A percentile compares a stretch with the other conserved stretches of the same genome.
Conservation (phyloP, 192 early-diverging fungal species). For the Spinellus fusiger region DNA sequence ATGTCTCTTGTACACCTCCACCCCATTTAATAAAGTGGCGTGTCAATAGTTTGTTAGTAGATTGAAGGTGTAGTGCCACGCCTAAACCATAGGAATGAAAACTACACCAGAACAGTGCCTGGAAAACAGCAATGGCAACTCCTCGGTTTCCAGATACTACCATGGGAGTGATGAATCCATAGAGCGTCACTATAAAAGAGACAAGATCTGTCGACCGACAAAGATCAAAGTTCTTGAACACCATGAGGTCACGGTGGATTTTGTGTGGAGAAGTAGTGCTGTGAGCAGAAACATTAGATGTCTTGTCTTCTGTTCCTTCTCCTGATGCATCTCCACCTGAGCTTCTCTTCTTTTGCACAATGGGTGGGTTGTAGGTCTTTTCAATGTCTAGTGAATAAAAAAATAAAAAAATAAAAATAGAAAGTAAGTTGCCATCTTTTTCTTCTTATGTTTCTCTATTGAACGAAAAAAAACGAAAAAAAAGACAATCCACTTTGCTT, state of each 20-base stretch:
- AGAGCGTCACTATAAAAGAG: constrained; percentile 65
- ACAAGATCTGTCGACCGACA: constrained; percentile 82
- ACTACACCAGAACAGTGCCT: constrained; percentile 84
- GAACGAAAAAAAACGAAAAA: too few relatives aligned
- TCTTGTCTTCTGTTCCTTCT: too few relatives aligned
- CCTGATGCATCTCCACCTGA: too few relatives aligned
- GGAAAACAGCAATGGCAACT: constrained; percentile 46
- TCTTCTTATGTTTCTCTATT: too few relatives aligned
- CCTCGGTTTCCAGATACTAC: constrained; percentile 36
- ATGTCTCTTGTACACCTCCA: constrained; percentile 81
- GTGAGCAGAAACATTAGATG: too few relatives aligned
- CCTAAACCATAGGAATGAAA: constrained; percentile 82
- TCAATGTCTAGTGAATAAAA: constrained; percentile 42
- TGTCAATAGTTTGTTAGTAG: constrained; percentile 74
- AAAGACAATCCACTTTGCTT: too few relatives aligned
- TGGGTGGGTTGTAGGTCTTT: constrained; percentile 53
- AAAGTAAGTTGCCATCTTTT: not conserved
- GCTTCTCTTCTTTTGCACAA: constrained; percentile 17
- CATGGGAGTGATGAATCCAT: constrained; percentile 66
- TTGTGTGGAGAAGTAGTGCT: too few relatives aligned
- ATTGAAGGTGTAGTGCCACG: constrained; percentile 72
- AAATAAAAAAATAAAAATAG: not conserved
- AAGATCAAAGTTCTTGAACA: constrained; percentile 88
- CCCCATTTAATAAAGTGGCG: constrained; percentile 92
- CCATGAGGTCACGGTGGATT: constrained; percentile 78